Conservation (phyloP, 495 filamentous ascomycete genomes). For the Tuber microsphaerosporum region DNA sequence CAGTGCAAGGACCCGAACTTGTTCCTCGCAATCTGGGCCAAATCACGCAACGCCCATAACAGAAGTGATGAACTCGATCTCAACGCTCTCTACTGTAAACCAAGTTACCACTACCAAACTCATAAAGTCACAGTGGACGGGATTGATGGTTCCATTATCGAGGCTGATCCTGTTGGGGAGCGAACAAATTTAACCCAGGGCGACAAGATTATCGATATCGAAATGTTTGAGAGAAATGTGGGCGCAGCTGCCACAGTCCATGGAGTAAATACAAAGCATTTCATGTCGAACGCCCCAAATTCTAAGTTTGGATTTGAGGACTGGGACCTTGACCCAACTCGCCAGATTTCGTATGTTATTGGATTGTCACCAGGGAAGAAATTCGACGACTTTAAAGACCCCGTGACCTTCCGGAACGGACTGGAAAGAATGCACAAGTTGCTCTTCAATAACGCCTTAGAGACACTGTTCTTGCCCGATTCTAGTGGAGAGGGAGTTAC, state of each 20-base stretch:
- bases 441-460: slow-evolving; percentile 42
- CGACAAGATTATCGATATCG: slow-evolving; percentile 42
- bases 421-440: slow-evolving; percentile 43
- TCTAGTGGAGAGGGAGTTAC: not conserved
- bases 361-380: too few relatives aligned
- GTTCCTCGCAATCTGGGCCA: not conserved
- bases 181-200: slow-evolving; percentile 25
- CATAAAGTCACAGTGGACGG: slow-evolving; percentile 35
- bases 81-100: slow-evolving; percentile 44
- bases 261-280: too few relatives aligned
- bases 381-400: slow-evolving; percentile 14
- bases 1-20: too few relatives aligned
- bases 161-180: slow-evolving; percentile 11
- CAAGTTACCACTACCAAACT: slow-evolving; percentile 38
- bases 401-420: slow-evolving; percentile 27
- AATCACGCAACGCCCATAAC: not conserved
- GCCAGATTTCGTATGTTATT: not conserved
- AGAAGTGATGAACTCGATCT: slow-evolving; percentile 13
- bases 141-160: not conserved
- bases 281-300: too few relatives aligned
- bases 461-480: not conserved
- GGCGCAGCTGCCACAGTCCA: not conserved
- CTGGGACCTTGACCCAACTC: slow-evolving; percentile 21
- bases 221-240: slow-evolving; percentile 43
- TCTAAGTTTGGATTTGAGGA: slow-evolving; percentile 14